Evolutionary conservation across 495 filamentous ascomycete genomes (phyloP).

Genomic region (Aspergillus egyptiacus): DNA sequence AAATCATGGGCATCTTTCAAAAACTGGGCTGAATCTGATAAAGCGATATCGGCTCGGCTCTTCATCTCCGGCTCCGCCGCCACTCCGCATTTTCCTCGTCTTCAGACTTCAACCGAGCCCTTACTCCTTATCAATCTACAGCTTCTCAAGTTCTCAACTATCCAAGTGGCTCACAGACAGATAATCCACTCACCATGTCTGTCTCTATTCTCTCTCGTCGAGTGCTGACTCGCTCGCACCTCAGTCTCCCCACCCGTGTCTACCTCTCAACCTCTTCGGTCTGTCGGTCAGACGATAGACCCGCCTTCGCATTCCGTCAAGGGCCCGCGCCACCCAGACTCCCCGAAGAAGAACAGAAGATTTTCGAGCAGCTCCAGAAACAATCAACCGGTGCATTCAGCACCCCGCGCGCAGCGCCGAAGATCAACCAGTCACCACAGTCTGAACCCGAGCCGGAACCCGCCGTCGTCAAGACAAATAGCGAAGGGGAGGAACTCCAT

Average conservation of each 20-base stretch:
- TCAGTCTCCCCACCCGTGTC: constrained; percentile 23
- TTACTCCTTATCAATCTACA: no score
- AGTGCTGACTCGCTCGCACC: constrained; percentile 17
- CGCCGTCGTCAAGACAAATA: constrained; percentile 42
- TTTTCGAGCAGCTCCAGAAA: constrained; percentile 81
- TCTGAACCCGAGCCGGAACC: constrained; percentile 20
- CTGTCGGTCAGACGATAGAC: constrained; percentile 25
- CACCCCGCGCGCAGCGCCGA: constrained; percentile 44
- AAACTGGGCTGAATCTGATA: neutral
- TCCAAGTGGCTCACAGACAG: neutral
- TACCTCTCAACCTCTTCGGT: constrained; percentile 28
- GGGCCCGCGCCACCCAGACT: constrained; percentile 76
- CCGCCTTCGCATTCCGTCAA: constrained; percentile 35
- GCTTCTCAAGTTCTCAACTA: no score
- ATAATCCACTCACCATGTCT: constrained; percentile 8
- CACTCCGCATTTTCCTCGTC: constrained; percentile 9
- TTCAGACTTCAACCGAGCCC: no score
- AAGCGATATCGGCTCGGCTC: constrained; percentile 29
- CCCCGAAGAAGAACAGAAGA: constrained; percentile 81
- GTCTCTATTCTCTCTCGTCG: constrained; percentile 14
- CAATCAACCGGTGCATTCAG: constrained; percentile 69
- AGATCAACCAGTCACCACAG: constrained; percentile 41
- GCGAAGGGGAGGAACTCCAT: constrained; percentile 57
- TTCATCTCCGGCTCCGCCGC: constrained; percentile 10
- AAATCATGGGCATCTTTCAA: constrained; percentile 5